phyloP scores from a whole-genome alignment of 495 filamentous ascomycete species.

The Penicillium chermesinum region DNA sequence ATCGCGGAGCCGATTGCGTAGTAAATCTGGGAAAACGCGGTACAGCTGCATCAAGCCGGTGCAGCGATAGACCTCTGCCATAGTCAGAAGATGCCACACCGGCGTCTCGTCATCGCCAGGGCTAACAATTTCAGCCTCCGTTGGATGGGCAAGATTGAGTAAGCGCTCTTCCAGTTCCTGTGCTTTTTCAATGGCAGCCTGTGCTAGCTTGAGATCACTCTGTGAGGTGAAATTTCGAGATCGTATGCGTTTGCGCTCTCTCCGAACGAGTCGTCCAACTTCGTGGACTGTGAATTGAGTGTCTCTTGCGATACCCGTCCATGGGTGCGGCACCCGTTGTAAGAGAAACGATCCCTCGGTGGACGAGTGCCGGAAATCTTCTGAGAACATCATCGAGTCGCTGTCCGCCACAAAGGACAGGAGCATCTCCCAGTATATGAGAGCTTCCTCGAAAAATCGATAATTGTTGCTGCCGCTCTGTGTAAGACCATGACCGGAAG shows the following conservation, averaged over 20 bases:
- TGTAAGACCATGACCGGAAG: conserved; percentile 8
- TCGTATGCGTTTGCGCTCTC: conserved; percentile 42
- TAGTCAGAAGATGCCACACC: conserved; percentile 51
- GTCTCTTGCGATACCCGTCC: conserved; percentile 54
- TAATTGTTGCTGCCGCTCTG: conserved; percentile 42
- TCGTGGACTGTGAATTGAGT: conserved; percentile 51
- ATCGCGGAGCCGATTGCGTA: conserved; percentile 37
- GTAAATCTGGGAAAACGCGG: conserved; percentile 49
- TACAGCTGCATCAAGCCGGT: conserved; percentile 52
- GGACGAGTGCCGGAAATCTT: conserved; percentile 9
- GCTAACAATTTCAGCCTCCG: conserved; percentile 45
- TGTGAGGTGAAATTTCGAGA: conserved; percentile 32
- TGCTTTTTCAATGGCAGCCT: conserved; percentile 42
- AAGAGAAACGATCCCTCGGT: conserved; percentile 28
- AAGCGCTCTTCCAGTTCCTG: conserved; percentile 48
- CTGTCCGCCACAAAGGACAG: conserved; percentile 52
- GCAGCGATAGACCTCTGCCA: conserved; percentile 53
- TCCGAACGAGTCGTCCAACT: conserved; percentile 48
- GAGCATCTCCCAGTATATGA: conserved; percentile 59
- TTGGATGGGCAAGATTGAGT: conserved; percentile 43
- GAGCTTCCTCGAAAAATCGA: conserved; percentile 53
- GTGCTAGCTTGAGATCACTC: conserved; percentile 36
- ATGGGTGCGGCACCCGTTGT: conserved; percentile 50
- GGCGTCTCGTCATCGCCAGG: conserved; percentile 53
- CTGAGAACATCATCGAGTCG: conserved; percentile 26